These are phyloP conservation scores for Neocucurbitaria cava DNA, from an alignment of 2,329 filamentous ascomycete genomes.

Conservation along the genomic window DNA sequence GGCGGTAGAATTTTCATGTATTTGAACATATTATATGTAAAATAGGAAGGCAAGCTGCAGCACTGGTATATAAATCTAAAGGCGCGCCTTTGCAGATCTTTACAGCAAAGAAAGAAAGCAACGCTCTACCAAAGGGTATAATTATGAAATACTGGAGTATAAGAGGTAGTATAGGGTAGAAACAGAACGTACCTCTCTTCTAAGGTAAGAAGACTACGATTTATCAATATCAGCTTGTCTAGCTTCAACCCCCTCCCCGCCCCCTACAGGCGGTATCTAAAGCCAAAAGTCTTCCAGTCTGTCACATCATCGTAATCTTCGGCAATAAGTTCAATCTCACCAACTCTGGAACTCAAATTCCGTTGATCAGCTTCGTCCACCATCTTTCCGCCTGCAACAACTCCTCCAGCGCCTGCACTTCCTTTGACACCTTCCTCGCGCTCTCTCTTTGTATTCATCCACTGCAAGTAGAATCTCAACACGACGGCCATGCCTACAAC, in stretches of 20 bases:
- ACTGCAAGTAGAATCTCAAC: slow-evolving; percentile 26
- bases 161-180: too few species aligned
- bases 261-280: slow-evolving; percentile 28
- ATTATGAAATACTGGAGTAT: too few species aligned
- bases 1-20: background rate
- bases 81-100: too few species aligned
- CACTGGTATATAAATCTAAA: too few species aligned
- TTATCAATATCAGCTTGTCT: background rate
- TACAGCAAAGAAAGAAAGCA: too few species aligned
- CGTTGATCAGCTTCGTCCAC: slow-evolving; percentile 8
- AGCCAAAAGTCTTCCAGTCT: slow-evolving; percentile 33
- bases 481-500: slow-evolving; percentile 37
- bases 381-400: slow-evolving; percentile 23
- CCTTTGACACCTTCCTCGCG: slow-evolving; percentile 26
- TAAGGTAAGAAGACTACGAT: background rate
- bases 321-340: slow-evolving; percentile 15
- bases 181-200: too few species aligned
- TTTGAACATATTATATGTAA: background rate
- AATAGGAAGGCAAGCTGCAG: too few species aligned
- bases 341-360: slow-evolving; percentile 1
- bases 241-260: background rate
- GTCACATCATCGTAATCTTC: slow-evolving; percentile 37
- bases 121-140: too few species aligned
- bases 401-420: slow-evolving; percentile 24
- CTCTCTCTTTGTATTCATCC: slow-evolving; percentile 29